These are phyloP conservation scores for Rhizomucor pusillus DNA, from an alignment of 371 early-diverging fungal genomes.

Conservation along the genomic window DNA sequence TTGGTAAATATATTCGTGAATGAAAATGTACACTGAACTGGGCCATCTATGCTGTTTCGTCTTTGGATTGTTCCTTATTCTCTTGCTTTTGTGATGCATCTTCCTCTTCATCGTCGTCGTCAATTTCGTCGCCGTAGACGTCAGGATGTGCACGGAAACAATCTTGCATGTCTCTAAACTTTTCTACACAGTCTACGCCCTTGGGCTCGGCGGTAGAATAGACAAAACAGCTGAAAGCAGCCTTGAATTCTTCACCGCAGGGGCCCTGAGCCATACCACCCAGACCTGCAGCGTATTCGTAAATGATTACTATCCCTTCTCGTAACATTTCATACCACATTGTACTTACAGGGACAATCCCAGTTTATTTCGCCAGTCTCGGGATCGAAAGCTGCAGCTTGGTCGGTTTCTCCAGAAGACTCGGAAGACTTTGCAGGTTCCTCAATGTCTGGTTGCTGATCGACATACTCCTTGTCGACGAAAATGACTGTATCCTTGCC, in stretches of 20 bases:
- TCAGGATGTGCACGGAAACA: conserved; percentile 83
- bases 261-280: conserved; percentile 95
- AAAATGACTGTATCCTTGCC: conserved; percentile 57
- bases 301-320: neutral
- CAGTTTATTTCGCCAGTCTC: conserved; percentile 98
- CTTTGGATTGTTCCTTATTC: conserved; percentile 16
- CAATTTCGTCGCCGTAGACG: conserved; percentile 68
- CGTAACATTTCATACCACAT: neutral
- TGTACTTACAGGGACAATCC: conserved; percentile 91
- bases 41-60: neutral
- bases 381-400: conserved; percentile 58
- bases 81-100: conserved; percentile 25
- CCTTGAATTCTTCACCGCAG: conserved; percentile 95
- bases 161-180: conserved; percentile 83
- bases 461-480: conserved; percentile 42
- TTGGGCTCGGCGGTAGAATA: conserved; percentile 85
- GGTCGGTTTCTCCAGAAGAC: conserved; percentile 24
- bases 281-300: conserved; percentile 39
- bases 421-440: conserved; percentile 15
- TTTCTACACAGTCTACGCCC: conserved; percentile 83
- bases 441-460: conserved; percentile 19
- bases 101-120: conserved; percentile 57
- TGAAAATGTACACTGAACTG: too few species aligned
- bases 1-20: too few species aligned
- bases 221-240: conserved; percentile 96